Evolutionary conservation across 1,284 basidiomycete genomes (phyloP), one percentile per base, ranked within the genome.

Genomic region (Vanrija humicola): DNA sequence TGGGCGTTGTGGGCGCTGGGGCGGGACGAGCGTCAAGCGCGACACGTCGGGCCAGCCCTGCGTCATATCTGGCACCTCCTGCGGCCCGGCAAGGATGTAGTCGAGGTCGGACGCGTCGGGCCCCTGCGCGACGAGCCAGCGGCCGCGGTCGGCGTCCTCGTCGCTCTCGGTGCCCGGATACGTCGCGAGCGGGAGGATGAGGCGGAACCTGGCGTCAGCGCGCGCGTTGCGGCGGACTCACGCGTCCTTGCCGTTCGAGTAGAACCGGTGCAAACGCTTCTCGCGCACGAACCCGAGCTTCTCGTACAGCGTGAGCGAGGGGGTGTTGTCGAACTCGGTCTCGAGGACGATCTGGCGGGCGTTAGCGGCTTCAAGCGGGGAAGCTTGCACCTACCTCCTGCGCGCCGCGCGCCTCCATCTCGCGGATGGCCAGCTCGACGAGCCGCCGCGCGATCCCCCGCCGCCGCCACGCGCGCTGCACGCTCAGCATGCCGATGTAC

Each of bases 401-500:
- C 3, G 91, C 91, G 1, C 88, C 88, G 51, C 83, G 79, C 44
- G 77, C 76, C 61, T 85, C 86, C 92, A 96, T 95, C 38, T 82
- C 83, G 51, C 86, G 82, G 43, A 96, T 82, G 0, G 90, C 88
- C 46, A 86, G 82, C 45, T 84, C 80, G 15, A 92, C 89, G 34
- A 96, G 83, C 12, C 83, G 80, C 60, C 86, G 87, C 63, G 89
- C 90, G 73, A 98, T 94, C 15, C 95, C 93, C 46, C 85, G 82
- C 73, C 93, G 88, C 42, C 94, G 80, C 82, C 84, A 94, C 42
- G 79, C 75, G 72, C 84, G 86, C 74, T 83, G 82, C 23, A 95
- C 91, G 64, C 88, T 90, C 52, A 99, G 83, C 96, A 99, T 98
- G 28, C 93, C 95, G 58, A 98, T 96, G 72, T 98, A 98, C 5